These are phyloP conservation scores for Cylindricascospora bacillispora DNA, from an alignment of 1,139 yeast genomes.

Conservation along the genomic window DNA sequence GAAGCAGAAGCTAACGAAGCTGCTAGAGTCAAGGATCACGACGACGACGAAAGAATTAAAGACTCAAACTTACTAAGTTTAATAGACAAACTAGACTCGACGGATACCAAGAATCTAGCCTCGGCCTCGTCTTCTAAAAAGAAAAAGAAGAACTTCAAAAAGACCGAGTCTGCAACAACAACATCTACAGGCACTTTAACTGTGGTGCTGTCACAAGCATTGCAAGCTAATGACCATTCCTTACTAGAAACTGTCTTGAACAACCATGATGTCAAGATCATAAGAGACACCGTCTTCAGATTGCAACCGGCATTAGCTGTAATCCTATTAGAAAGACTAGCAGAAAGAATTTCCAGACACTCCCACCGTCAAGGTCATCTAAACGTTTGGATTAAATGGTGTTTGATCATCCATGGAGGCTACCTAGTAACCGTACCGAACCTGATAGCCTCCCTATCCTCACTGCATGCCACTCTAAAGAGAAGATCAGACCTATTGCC, in stretches of 20 bases:
- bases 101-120: conserved; percentile 5
- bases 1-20: conserved; percentile 6
- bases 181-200: conserved; percentile 51
- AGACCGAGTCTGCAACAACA: conserved; percentile 1
- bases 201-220: conserved; percentile 55
- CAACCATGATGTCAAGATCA: conserved; percentile 60
- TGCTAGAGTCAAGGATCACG: conserved; percentile 22
- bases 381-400: conserved; percentile 88
- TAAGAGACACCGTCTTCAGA: conserved; percentile 58
- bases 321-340: conserved; percentile 61
- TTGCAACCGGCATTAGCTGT: conserved; percentile 67
- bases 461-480: conserved; percentile 64
- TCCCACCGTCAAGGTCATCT: conserved; percentile 55
- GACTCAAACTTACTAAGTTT: conserved; percentile 9
- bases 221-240: conserved; percentile 58
- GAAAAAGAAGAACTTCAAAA: conserved; percentile 18
- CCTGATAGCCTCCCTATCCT: conserved; percentile 52
- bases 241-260: conserved; percentile 69
- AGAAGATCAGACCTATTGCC: conserved; percentile 69
- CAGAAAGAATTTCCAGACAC: conserved; percentile 68
- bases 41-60: conserved; percentile 31
- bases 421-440: conserved; percentile 56
- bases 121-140: conserved; percentile 2
- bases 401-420: conserved; percentile 83
- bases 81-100: conserved; percentile 8